Evolutionary conservation across 2,329 filamentous ascomycete genomes (phyloP), one percentile per base, ranked within the genome.

Genomic region (Aspergillus flavus): DNA sequence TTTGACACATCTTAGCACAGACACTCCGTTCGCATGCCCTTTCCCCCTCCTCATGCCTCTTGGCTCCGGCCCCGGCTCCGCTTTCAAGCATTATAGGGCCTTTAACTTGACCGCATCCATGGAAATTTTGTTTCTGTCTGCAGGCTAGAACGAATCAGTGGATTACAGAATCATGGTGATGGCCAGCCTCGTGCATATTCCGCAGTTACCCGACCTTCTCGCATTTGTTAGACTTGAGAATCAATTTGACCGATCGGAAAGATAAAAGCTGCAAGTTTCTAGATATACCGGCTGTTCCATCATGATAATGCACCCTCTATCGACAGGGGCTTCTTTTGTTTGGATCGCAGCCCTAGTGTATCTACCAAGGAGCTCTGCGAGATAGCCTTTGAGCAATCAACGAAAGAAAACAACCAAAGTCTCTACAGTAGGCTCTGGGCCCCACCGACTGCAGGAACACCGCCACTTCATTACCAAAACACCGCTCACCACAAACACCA

Each of bases 371-470:
- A 39, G 52, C 52, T 55, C 52, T 63, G 57, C 63, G 43, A 62
- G 61, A 59, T 57, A 57, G 48, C 43, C 59, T 65, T 63, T 56
- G 28, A 39, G 52, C 52, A 55, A 52, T 54, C 45, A 52, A 46
- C 26, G 21, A 36, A n/a, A 54, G 36, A 34, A 43, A 53, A 16
- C n/a, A 12, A 53, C 32, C 43, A 45, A 58, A 46, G 45, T 55
- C 43, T 46, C 30, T 57, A 52, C 59, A 59, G 59, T 55, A 59
- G 57, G 43, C 52, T 55, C 56, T 45, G 39, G 48, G 58, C 52
- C 58, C 61, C 57, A 58, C 50, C 45, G 30, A 67, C 64, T 66
- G 68, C 68, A 69, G 68, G 68, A 69, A 70, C 66, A 68, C 66
- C 65, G 66, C 68, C 64, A 67, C 59, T 66, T 62, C 62, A 63